A percentile compares a stretch with the other conserved stretches of the same genome.
These are phyloP conservation scores for Kwoniella dejecticola DNA, from an alignment of 768 basidiomycete genomes.

Conservation along the genomic window DNA sequence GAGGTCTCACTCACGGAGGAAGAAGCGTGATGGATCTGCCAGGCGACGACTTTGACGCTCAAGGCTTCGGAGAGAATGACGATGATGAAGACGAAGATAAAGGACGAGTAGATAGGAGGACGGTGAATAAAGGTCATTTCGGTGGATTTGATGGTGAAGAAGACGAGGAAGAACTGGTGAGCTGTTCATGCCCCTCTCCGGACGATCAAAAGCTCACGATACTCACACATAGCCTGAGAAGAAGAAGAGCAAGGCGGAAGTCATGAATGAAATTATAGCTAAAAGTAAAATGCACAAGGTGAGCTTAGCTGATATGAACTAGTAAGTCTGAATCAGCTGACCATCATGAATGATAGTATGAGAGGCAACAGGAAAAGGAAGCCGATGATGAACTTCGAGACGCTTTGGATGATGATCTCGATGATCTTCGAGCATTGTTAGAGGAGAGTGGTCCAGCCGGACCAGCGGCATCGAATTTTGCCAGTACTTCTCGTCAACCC, in stretches of 20 bases:
- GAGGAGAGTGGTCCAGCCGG: slow-evolving; percentile 32
- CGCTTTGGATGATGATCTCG: slow-evolving; percentile 85
- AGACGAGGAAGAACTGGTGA: slow-evolving; percentile 61
- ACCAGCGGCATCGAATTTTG: slow-evolving; percentile 42
- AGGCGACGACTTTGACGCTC: slow-evolving; percentile 52
- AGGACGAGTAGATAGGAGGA: slow-evolving; percentile 70
- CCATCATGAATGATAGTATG: slow-evolving; percentile 67
- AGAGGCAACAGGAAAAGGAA: slow-evolving; percentile 84
- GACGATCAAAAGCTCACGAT: too few relatives aligned
- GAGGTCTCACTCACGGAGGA: slow-evolving; percentile 55
- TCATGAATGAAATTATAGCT: slow-evolving; percentile 96
- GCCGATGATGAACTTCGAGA: slow-evolving; percentile 81
- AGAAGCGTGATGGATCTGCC: slow-evolving; percentile 50
- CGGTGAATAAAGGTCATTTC: slow-evolving; percentile 74
- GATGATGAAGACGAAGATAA: slow-evolving; percentile 63
- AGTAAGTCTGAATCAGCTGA: slow-evolving; percentile 7
- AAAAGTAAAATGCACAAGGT: slow-evolving; percentile 98
- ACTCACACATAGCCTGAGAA: slow-evolving; percentile 64
- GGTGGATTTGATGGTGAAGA: slow-evolving; percentile 80
- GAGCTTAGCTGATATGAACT: slow-evolving; percentile 11
- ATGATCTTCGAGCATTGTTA: slow-evolving; percentile 73
- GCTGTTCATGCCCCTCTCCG: too few relatives aligned
- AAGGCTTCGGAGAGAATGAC: slow-evolving; percentile 48
- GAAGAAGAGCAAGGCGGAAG: slow-evolving; percentile 91
- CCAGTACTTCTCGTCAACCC: slow-evolving; percentile 43